These are phyloP conservation scores for Rhizopogon vesiculosus DNA, from an alignment of 768 basidiomycete species.

Conservation along the genomic window DNA sequence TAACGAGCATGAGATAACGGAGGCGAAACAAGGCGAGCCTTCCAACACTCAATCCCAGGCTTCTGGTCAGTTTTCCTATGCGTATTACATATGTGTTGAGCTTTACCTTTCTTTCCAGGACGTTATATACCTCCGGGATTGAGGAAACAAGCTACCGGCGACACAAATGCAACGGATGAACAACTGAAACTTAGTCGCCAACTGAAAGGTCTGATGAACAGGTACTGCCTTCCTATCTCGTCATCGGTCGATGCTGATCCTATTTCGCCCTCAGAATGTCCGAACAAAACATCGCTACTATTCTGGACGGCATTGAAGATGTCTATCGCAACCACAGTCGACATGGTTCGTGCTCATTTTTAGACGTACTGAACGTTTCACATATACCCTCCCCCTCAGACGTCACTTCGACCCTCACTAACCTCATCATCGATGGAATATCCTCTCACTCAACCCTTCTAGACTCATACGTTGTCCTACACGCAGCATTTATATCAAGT, in stretches of 20 bases:
- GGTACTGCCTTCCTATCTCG: slow-evolving; percentile 37
- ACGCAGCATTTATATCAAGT: slow-evolving; percentile 80
- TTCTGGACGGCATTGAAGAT: slow-evolving; percentile 69
- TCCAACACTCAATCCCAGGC: background rate
- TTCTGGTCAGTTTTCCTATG: background rate
- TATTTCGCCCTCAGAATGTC: slow-evolving; percentile 59
- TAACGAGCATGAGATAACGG: background rate
- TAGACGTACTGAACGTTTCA: slow-evolving; percentile 5
- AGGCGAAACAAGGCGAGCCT: background rate
- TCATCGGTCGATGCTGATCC: background rate
- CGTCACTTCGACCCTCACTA: slow-evolving; percentile 75
- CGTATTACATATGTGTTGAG: background rate
- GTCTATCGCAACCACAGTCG: slow-evolving; percentile 73
- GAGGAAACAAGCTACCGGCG: slow-evolving; percentile 43
- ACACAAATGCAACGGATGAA: slow-evolving; percentile 30
- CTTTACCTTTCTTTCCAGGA: slow-evolving; percentile 17
- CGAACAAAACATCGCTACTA: slow-evolving; percentile 80
- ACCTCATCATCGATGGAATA: slow-evolving; percentile 73
- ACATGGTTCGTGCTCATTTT: slow-evolving; percentile 50
- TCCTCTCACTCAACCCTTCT: slow-evolving; percentile 76
- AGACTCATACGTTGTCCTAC: slow-evolving; percentile 85
- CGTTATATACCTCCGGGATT: slow-evolving; percentile 84
- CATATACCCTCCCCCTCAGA: slow-evolving; percentile 38
- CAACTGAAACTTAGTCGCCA: slow-evolving; percentile 62
- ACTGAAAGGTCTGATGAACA: slow-evolving; percentile 84